phyloP scores from a whole-genome alignment of 1,139 yeast species.

The Protomyces inouyei region DNA sequence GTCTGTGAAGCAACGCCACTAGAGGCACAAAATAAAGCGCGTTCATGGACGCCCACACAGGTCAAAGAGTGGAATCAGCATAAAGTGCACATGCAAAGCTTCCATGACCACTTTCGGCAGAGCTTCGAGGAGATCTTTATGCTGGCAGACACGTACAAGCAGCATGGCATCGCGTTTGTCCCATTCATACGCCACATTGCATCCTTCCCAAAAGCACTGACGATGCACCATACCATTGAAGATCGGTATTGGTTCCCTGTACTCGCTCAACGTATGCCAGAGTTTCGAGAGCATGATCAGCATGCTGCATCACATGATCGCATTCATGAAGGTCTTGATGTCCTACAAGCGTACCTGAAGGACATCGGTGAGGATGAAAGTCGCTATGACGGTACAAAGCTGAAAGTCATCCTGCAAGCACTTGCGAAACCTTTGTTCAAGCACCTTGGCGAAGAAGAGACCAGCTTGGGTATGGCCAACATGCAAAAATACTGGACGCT shows the following conservation, averaged over 20 bases:
- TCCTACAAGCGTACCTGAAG: neutral
- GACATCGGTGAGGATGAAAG: neutral
- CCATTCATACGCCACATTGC: neutral
- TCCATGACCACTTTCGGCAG: conserved; percentile 3
- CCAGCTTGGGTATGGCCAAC: neutral
- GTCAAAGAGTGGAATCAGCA: neutral
- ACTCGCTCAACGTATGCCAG: conserved; percentile 17
- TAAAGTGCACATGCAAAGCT: neutral
- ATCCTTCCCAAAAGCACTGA: neutral
- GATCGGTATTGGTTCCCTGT: conserved; percentile 11
- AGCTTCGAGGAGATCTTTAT: neutral
- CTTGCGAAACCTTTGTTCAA: conserved; percentile 1
- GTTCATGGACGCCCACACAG: neutral
- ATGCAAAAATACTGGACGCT: conserved; percentile 23
- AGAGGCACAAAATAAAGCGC: neutral
- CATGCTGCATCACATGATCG: neutral
- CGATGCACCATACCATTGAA: conserved; percentile 15
- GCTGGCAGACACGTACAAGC: neutral
- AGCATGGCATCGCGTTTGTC: neutral
- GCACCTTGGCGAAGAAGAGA: conserved; percentile 19
- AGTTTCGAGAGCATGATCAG: neutral
- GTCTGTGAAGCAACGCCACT: neutral
- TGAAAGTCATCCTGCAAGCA: neutral
- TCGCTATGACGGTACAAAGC: neutral
- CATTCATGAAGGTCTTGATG: conserved; percentile 20